Conservation (phyloP, 192 early-diverging fungal genomes). For the Pecoramyces ruminantium region DNA sequence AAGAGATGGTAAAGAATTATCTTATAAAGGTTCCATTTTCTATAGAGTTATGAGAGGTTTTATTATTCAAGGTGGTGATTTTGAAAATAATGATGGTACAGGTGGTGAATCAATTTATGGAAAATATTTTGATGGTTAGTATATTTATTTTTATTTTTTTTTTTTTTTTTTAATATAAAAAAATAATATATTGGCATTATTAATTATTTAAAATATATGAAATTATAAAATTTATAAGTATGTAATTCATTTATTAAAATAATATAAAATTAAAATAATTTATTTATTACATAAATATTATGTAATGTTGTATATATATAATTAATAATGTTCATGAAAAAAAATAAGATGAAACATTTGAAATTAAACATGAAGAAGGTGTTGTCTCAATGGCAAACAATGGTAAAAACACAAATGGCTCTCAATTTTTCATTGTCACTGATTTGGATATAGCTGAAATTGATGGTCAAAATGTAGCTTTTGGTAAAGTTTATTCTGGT, state of each 20-base stretch:
- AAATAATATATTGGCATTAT: too few species aligned
- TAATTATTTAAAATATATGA: too few species aligned
- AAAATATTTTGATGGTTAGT: constrained; percentile 40
- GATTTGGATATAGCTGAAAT: constrained; percentile 45
- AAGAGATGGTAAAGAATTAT: background rate
- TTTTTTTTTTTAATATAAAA: too few species aligned
- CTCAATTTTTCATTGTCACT: constrained; percentile 69
- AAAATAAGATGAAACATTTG: background rate
- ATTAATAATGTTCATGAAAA: too few species aligned
- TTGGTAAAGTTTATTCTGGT: constrained; percentile 35
- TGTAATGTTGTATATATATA: too few species aligned
- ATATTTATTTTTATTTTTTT: constrained; percentile 6
- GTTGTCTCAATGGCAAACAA: constrained; percentile 64
- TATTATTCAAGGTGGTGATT: constrained; percentile 83
- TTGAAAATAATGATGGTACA: constrained; percentile 58
- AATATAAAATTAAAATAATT: too few species aligned
- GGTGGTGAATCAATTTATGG: constrained; percentile 72
- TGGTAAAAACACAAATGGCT: constrained; percentile 60
- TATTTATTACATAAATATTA: too few species aligned
- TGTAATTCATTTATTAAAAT: too few species aligned
- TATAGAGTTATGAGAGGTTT: constrained; percentile 27
- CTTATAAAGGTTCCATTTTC: constrained; percentile 7
- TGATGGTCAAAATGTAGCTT: constrained; percentile 58
- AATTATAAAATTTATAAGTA: too few species aligned
- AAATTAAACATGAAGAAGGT: constrained; percentile 5